Base-by-base conservation (phyloP, 2,329 filamentous ascomycete species). In the Colletotrichum salicis region DNA sequence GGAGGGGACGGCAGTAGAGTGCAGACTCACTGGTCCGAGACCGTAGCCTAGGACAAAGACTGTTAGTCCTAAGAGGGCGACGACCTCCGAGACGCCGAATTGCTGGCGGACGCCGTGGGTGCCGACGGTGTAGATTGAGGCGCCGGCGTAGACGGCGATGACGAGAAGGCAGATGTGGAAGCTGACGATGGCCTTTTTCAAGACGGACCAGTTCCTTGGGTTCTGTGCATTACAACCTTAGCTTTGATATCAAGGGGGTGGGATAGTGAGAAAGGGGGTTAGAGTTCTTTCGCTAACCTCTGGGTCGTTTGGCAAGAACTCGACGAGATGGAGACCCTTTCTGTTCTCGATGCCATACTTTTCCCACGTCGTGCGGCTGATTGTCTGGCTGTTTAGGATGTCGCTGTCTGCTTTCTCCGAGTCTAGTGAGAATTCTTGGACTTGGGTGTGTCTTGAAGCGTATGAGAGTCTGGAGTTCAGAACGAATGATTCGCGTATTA, bases 31-130 rank as follows among this genome's bases (percentile, higher is more conserved):
- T 5, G 61, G 61, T 86, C 91, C 93, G 63, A 96, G 84, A 76
- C 93, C 94, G 75, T 96, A 96, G 3, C 94, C 94, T 31, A 96
- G 83, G 37, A 96, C 94, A 73, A 96, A 96, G 0, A 96, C 82
- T 0, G 92, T 91, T 69, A 97, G 90, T 19, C 88, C 90, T 1
- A 96, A 81, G 15, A 96, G 84, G 0, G 91, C 88, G 5, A 95
- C 92, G 81, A 95, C 93, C 12, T 91, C 84, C 35, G 91, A 93
- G 67, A 95, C 90, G 65, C 86, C 70, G 74, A 97, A 95, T 57
- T 89, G 86, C 22, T 89, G 77, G 1, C 84, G 79, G 0, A 94
- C 90, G 1, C 91, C 92, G 1, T 78, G 82, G 2, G 96, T 84
- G 77, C 94, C 92, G 8, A 94, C 90, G 0, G 94, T 97, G 78